phyloP scores from a whole-genome alignment of 768 basidiomycete species.

The Mycena rosella region DNA sequence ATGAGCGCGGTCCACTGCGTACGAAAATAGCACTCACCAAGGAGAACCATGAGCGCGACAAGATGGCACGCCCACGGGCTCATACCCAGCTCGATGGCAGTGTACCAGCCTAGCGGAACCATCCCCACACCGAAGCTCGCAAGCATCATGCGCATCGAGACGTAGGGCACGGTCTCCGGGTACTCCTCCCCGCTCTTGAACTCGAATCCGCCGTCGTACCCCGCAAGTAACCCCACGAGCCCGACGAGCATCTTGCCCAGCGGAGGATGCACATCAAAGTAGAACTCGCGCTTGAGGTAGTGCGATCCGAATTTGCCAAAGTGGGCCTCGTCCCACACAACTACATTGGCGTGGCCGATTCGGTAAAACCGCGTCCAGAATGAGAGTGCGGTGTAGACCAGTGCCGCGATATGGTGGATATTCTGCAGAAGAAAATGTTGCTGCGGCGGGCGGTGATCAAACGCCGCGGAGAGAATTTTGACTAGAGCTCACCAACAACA shows the following conservation, averaged over 20 bases:
- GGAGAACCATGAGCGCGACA: slow-evolving; percentile 93
- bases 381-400: slow-evolving; percentile 91
- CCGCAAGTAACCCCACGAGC: slow-evolving; percentile 88
- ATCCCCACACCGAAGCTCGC: slow-evolving; percentile 94
- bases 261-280: slow-evolving; percentile 99
- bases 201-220: slow-evolving; percentile 93
- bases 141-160: slow-evolving; percentile 95
- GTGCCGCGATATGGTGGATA: slow-evolving; percentile 79
- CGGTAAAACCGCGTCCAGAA: slow-evolving; percentile 96
- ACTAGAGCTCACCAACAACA: slow-evolving; percentile 63
- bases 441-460: slow-evolving; percentile 50
- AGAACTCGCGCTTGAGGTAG: slow-evolving; percentile 98
- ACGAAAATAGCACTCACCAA: slow-evolving; percentile 67
- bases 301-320: slow-evolving; percentile 99
- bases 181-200: slow-evolving; percentile 94
- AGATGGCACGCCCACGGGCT: slow-evolving; percentile 90
- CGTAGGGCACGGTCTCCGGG: slow-evolving; percentile 89
- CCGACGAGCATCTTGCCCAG: slow-evolving; percentile 99
- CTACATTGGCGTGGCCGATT: slow-evolving; percentile 86
- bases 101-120: slow-evolving; percentile 98
- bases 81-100: slow-evolving; percentile 95
- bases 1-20: not conserved
- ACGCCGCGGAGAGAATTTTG: not conserved
- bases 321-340: slow-evolving; percentile 99
- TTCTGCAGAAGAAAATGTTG: slow-evolving; percentile 84